Base-by-base conservation (phyloP, 2,329 filamentous ascomycete species). In the Arthrinium puccinioides region DNA sequence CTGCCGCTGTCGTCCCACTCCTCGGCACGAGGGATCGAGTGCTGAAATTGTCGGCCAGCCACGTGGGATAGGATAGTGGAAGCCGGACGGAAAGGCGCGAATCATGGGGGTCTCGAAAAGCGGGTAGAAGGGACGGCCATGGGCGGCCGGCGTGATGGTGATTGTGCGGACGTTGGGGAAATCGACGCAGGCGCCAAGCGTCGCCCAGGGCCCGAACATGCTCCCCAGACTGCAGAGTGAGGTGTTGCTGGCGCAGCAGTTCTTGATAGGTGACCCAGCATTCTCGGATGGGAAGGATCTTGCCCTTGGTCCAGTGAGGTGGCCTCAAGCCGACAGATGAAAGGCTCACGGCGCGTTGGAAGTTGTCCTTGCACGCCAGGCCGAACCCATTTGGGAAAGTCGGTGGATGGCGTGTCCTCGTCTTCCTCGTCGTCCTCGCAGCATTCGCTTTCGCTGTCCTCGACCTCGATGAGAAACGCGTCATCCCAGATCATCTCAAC, bases 91-190 rank as follows among this genome's bases (percentile, higher is more conserved):
- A 10, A 69, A 56, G 3, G 55, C 52, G 6, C 63, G 61, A 21
- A 65, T 62, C 47, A 62, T 62, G 1, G 65, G 65, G 1, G 65
- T 68, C 15, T 61, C 42, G 34, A 68, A 67, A 0, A 56, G 39
- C 1, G 64, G 65, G 1, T 39, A 33, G n/a, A 57, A 55, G 0
- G 57, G 39, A 29, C 50, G 46, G 0, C 61, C 61, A 42, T 68
- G 64, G 1, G 61, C 49, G 2, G 61, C 59, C 6, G 57, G 58
- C 4, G 65, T 67, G 10, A 69, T 39, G 0, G 51, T 63, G 8
- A 70, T 45, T 29, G 53, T 55, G 23, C 39, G 51, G 3, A 69
- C 45, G 3, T 47, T 49, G 0, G 60, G 56, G 29, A 68, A 64
- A 4, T n/a, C 45, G 51, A 9, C 44, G 28, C 3, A 66, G 20